phyloP scores from a whole-genome alignment of 2,329 filamentous ascomycete genomes.

The Monosporascus sp. region DNA sequence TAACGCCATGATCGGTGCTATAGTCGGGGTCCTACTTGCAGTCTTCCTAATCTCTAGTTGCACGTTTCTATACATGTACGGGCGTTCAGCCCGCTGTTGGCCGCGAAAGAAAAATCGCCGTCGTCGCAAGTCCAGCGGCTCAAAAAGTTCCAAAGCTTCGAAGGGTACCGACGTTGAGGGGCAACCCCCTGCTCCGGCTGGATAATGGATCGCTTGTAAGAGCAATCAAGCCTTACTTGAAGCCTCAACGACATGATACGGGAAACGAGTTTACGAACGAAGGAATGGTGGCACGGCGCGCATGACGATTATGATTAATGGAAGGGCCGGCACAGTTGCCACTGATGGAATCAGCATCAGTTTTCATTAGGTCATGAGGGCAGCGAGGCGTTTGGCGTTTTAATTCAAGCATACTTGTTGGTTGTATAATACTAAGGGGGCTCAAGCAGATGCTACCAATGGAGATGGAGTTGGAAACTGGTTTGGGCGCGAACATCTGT shows the following conservation, averaged over 20 bases:
- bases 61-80: slow-evolving; percentile 36
- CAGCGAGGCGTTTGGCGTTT: too few relatives aligned
- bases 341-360: too few relatives aligned
- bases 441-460: too few relatives aligned
- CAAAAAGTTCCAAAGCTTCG: slow-evolving; percentile 29
- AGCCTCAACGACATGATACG: neutral
- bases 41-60: slow-evolving; percentile 31
- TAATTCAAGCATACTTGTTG: too few relatives aligned
- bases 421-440: too few relatives aligned
- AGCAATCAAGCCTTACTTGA: neutral
- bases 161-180: slow-evolving; percentile 23
- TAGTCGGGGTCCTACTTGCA: slow-evolving; percentile 35
- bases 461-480: too few relatives aligned
- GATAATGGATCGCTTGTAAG: neutral
- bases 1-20: slow-evolving; percentile 37
- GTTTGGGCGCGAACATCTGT: too few relatives aligned
- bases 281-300: too few relatives aligned
- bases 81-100: slow-evolving; percentile 30
- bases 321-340: too few relatives aligned
- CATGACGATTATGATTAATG: too few relatives aligned
- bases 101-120: slow-evolving; percentile 16
- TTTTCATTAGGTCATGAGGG: too few relatives aligned
- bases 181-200: neutral
- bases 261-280: too few relatives aligned
- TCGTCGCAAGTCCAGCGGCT: slow-evolving; percentile 18